Evolutionary conservation across 108 stramenopile genomes (phyloP), one percentile per base, ranked within the genome.

Genomic region (Schizochytrium sp.): DNA sequence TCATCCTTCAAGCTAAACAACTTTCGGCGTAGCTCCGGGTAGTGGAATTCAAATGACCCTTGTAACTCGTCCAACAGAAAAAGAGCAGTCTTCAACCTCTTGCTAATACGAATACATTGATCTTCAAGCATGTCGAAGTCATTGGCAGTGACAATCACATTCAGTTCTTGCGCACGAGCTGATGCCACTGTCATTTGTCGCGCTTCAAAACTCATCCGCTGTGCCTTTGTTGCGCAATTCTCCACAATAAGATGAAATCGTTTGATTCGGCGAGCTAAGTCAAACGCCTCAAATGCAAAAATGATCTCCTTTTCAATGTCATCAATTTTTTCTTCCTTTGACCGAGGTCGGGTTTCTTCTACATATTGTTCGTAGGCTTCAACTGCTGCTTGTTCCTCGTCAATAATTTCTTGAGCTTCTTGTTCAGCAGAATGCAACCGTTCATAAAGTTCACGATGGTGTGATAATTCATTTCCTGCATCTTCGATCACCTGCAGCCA

Each of bases 171-270:
- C 12, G 64, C 64, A 44, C 64, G 64, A 38, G 40, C 42, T 38
- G 64, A 13, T 3, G 64, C 64, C 42, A 69, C 44, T 38, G 44
- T 44, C 12, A 69, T 69, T 44, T 69, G 64, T 7, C 64, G 64
- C 42, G 64, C 64, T 15, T 69, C 64, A 3, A 69, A 69, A 15
- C 64, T 69, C 1, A 44, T 69, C 12, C 28, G 12, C 28, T 69
- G 64, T 44, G 3, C 64, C 28, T 7, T 69, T 38, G 40, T 69
- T 7, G 64, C 64, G 64, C 64, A 69, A 8, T 38, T 69, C 2
- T 69, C 64, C 64, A 69, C 64, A 69, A 69, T 69, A 15, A 69
- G 12, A 38, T 28, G 64, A 44, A 69, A 15, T 44, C 64, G 64
- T 7, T 44, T 38, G 15, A 69, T 69, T 38, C 64, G 64, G 10